phyloP scores from a whole-genome alignment of 2,329 filamentous ascomycete genomes.

The Monosporascus sp. region DNA sequence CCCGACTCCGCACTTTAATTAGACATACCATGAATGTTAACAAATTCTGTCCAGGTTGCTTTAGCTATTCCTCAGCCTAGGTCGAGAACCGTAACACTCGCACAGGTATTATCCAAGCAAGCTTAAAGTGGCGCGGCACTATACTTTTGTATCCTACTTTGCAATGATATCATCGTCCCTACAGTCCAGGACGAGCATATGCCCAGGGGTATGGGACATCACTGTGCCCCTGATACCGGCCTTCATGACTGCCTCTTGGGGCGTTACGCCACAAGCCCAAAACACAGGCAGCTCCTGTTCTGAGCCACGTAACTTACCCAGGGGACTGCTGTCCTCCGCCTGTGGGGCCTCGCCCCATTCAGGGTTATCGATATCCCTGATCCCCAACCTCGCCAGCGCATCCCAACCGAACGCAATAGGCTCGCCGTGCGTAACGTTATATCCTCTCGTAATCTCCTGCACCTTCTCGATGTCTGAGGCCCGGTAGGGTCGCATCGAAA shows the following conservation, averaged over 20 bases:
- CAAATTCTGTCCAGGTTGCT: too few species aligned
- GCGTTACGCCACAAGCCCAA: slow-evolving; percentile 63
- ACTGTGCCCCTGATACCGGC: slow-evolving; percentile 49
- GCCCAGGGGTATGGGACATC: slow-evolving; percentile 57
- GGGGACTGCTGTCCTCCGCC: slow-evolving; percentile 34
- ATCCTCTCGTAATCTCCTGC: slow-evolving; percentile 50
- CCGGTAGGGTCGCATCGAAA: slow-evolving; percentile 59
- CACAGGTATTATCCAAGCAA: too few species aligned
- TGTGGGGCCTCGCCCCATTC: slow-evolving; percentile 53
- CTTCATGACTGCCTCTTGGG: slow-evolving; percentile 58
- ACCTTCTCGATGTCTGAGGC: slow-evolving; percentile 45
- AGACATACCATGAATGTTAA: too few species aligned
- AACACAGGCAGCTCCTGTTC: slow-evolving; percentile 50
- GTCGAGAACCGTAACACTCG: too few species aligned
- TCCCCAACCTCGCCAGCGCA: slow-evolving; percentile 45
- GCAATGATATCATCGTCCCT: slow-evolving; percentile 33
- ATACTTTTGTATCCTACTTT: too few species aligned
- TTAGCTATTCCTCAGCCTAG: too few species aligned
- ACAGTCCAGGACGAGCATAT: slow-evolving; percentile 58
- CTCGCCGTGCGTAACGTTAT: slow-evolving; percentile 56
- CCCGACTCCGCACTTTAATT: too few species aligned
- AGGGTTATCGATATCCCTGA: slow-evolving; percentile 44
- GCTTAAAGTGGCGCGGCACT: too few species aligned
- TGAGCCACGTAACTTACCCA: slow-evolving; percentile 26
- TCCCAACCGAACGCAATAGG: slow-evolving; percentile 63